phyloP scores from a whole-genome alignment of 2,329 filamentous ascomycete species.

The Fusarium setosum region DNA sequence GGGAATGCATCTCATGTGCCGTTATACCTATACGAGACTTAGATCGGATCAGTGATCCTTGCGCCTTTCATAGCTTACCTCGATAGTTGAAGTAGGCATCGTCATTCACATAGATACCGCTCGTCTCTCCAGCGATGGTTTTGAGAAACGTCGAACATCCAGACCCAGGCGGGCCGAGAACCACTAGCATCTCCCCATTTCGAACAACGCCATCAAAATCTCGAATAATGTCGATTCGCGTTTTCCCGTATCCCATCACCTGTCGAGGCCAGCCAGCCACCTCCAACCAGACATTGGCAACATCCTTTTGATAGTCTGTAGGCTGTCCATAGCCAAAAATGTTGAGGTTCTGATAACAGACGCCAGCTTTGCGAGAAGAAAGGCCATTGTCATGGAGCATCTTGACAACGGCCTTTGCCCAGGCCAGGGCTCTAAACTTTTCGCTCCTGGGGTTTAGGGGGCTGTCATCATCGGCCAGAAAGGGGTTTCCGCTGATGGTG shows the following conservation, averaged over 20 bases:
- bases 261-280: constrained; percentile 54
- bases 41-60: rapidly evolving
- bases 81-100: constrained; percentile 83
- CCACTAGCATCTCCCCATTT: constrained; percentile 78
- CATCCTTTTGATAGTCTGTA: constrained; percentile 76
- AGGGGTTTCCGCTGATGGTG: constrained; percentile 40
- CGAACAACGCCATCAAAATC: constrained; percentile 73
- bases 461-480: constrained; percentile 52
- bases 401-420: constrained; percentile 37
- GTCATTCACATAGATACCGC: constrained; percentile 78
- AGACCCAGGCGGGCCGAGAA: constrained; percentile 74
- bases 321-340: constrained; percentile 75
- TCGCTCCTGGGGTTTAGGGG: constrained; percentile 56
- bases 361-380: constrained; percentile 56
- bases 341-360: constrained; percentile 72
- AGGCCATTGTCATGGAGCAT: constrained; percentile 27
- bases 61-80: constrained; percentile 51
- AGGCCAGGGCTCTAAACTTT: constrained; percentile 30
- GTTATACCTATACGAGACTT: constrained; percentile 22
- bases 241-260: constrained; percentile 63
- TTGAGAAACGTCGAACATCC: constrained; percentile 87
- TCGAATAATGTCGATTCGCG: constrained; percentile 72
- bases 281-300: constrained; percentile 68
- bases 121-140: constrained; percentile 81
- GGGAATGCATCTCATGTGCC: constrained; percentile 36